Base-by-base conservation (phyloP, 306 rosid genomes). In the Acacia confusa region DNA sequence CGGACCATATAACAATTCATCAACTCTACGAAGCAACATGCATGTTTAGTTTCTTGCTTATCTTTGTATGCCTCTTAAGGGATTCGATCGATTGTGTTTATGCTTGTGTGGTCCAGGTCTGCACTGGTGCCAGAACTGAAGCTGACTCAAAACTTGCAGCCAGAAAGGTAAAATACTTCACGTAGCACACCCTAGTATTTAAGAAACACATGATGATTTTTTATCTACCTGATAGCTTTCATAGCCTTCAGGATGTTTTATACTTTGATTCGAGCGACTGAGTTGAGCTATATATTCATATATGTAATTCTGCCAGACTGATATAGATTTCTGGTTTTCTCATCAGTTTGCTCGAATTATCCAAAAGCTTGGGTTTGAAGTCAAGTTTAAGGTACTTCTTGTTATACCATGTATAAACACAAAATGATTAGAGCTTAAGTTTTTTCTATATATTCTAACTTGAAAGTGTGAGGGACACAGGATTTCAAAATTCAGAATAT, bases 401-500 rank as follows among this genome's bases (percentile, higher is more conserved):
- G 70, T 27, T 55, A 30, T 20, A 20, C 27, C 61, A n/a, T 30
- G 3, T 30, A 1, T 8, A n/a, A 22, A 7, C 36, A 57, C 38
- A 55, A 30, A 50, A 30, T 32, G 11, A 14, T 60, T 15, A 22
- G 40, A 14, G 69, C 40, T 63, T 63, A 15, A 14, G 41, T 6
- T 15, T 32, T 6, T 28, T 2, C 1, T 6, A 2, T 61, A 61
- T 12, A 55, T 63, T 53, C 61, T 40, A 41, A 64, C 61, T 41
- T 72, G 13, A 70, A 52, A 40, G 48, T 74, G 52, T 78, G 64
- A 41, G 30, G 20, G 19, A 44, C 63, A 92, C 63, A 92, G 97
- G 94, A 90, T 77, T 92, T 89, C 74, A 88, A 89, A 81, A 92
- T 92, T 83, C 94, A 92, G 84, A 92, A 92, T 72, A 92, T 92